Base-by-base conservation (phyloP, 371 early-diverging fungal genomes). In the Mucor irregularis region DNA sequence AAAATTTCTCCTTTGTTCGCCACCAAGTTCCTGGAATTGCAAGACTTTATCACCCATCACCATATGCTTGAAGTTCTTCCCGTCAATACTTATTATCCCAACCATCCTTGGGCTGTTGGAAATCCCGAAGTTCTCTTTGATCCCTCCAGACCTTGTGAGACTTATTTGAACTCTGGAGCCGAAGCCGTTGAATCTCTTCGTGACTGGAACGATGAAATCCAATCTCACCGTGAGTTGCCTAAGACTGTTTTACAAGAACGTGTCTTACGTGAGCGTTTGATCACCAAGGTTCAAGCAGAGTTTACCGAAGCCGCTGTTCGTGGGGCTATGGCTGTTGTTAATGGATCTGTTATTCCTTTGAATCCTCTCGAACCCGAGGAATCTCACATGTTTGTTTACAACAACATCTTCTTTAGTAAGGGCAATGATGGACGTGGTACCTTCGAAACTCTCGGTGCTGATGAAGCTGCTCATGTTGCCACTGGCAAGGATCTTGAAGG, bases 131-230 rank as follows among this genome's bases (percentile, higher is more conserved):
- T 84, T 55, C 66, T 70, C 10, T 82, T 77, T 26, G 92, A 91
- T 55, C 67, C 83, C 30, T 74, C 86, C 21, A 85, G 91, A 25
- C 78, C 84, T 21, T 68, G 89, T 22, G 93, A 92, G 56, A 64
- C 81, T 19, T 74, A 83, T 35, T 71, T 94, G 25, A 71, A 75
- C 55, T 78, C 81, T 43, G 84, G 88, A 5, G 62, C 82, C 5
- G 92, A 92, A 49, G 81, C 86, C 4, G 85, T 86, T 1, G 93
- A 89, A 53, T 81, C 86, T 9, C 55, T 92, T 51, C 88, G 93
- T 38, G 96, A 97, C 69, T 97, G 96, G 96, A 96, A 97, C 75
- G 97, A 97, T 52, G 96, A 97, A 64, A 62, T 94, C 33, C 95
- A 96, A 71, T 82, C 90, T 4, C 89, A 90, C 33, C 88, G 92